Evolutionary conservation across 1,139 yeast species (phyloP), one percentile per base, ranked within the genome.

Genomic region (Geotrichum australiense): DNA sequence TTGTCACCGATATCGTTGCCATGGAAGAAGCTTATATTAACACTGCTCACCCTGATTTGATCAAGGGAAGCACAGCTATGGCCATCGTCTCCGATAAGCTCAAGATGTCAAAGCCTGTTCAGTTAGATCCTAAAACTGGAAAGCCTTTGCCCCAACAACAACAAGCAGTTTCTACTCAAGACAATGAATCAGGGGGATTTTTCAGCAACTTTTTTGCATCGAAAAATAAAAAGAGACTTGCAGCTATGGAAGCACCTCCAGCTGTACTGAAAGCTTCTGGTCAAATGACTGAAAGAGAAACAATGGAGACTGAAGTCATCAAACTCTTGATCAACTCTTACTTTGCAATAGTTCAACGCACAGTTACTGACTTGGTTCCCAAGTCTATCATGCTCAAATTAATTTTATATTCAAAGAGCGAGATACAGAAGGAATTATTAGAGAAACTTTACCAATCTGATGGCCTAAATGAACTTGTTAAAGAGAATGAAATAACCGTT

Each of bases 211-310:
- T 91, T 63, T 91, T 91, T 64, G 78, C 94, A 8, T 78, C 94
- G 3, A 87, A 91, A 64, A 87, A 85, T 64, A 91, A 87, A 67
- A 89, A 87, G 73, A 79, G 94, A 61, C 72, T 89, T 53, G 96
- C 93, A 35, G 82, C 91, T 18, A 84, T 91, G 91, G 98, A 91
- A 63, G 86, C 96, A 2, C 98, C 98, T 39, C 98, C 98, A 32
- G 77, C 94, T 24, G 89, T 85, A 12, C 76, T 91, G 61, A 80
- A 87, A 60, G 98, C 98, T 5, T 80, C 94, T 14, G 98, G 98
- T 35, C 79, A 81, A 47, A 85, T 91, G 94, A 76, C 91, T n/a
- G 97, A 91, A 60, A 80, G 96, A 54, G 98, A 91, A 68, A 78
- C 91, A 27, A 81, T 85, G 75, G 98, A 91, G 64, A 93, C 97